Evolutionary conservation across 768 basidiomycete genomes (phyloP), one percentile per base, ranked within the genome.

Genomic region (Lactarius akahatsu): DNA sequence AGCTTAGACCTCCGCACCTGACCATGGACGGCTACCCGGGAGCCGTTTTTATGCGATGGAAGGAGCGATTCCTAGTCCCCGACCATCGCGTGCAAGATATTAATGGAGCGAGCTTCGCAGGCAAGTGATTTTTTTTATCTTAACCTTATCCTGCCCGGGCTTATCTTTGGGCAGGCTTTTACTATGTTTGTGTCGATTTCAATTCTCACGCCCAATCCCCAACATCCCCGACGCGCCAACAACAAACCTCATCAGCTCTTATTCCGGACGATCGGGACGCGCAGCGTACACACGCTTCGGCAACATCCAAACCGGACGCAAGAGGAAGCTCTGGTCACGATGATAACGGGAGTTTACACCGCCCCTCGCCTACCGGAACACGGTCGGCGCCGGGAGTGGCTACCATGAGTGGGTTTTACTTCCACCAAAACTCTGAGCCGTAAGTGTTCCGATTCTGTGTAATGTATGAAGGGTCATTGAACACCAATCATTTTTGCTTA

Each of bases 11-110:
- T 73, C 93, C 94, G 0, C 83, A 87, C 68, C 73, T 92, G 76
- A 92, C 91, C 50, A 88, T 96, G 73, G 90, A 91, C 72, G 81
- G 89, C 50, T 88, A 90, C 72, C 84, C 89, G 58, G 89, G 89
- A 1, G 89, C 89, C 30, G 86, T 95, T 36, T 98, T 98, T 75
- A 94, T 98, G 90, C 82, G 96, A 67, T 96, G 94, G 91, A 98
- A 98, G 78, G 96, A 98, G 78, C 82, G 89, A 73, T 98, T 97
- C 77, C 80, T 98, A 61, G 92, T 98, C n/a, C 95, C 95, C 2
- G 92, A 96, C 76, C 92, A 96, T 78, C 86, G 88, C 66, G 92
- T 96, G 36, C 88, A 92, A 76, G 93, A 96, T 76, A 96, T 98
- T 78, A 93, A 87, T 72, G 95, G 95, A 54, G 95, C 95, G 26